Evolutionary conservation across 2,329 filamentous ascomycete genomes (phyloP).

Genomic region (Mycogone perniciosa): DNA sequence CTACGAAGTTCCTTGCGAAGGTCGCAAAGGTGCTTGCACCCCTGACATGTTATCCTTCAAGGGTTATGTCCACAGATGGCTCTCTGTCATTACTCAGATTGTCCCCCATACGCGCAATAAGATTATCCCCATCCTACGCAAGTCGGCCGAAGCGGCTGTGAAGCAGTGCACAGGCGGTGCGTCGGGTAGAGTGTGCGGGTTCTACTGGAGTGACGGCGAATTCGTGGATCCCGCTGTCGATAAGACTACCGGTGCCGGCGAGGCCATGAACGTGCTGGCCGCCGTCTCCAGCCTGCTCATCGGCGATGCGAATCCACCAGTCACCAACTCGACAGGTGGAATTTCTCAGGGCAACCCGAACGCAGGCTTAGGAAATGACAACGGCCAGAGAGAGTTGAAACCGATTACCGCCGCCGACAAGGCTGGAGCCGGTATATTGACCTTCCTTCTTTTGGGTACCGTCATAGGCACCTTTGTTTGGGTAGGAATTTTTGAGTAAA

Average conservation of each 20-base stretch:
- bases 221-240: slow-evolving; percentile 43
- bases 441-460: slow-evolving; percentile 36
- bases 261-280: slow-evolving; percentile 52
- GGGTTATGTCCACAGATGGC: slow-evolving; percentile 61
- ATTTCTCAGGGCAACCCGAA: slow-evolving; percentile 38
- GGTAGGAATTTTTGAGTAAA: slow-evolving; percentile 38
- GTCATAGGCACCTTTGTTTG: slow-evolving; percentile 41
- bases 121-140: slow-evolving; percentile 52
- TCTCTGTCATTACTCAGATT: slow-evolving; percentile 54
- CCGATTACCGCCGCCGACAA: slow-evolving; percentile 39
- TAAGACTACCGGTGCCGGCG: slow-evolving; percentile 50
- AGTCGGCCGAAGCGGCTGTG: slow-evolving; percentile 53
- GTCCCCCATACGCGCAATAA: slow-evolving; percentile 50
- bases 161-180: slow-evolving; percentile 55
- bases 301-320: slow-evolving; percentile 32
- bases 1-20: slow-evolving; percentile 62
- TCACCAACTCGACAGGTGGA: slow-evolving; percentile 45
- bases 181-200: slow-evolving; percentile 55
- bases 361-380: slow-evolving; percentile 31
- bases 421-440: slow-evolving; percentile 45
- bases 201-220: slow-evolving; percentile 49
- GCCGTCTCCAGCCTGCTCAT: slow-evolving; percentile 47
- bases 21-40: slow-evolving; percentile 50
- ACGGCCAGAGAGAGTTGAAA: slow-evolving; percentile 17
- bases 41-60: slow-evolving; percentile 69